These are phyloP conservation scores for Ceratocystiopsis minuta DNA, from an alignment of 2,329 filamentous ascomycete species.

Conservation along the genomic window DNA sequence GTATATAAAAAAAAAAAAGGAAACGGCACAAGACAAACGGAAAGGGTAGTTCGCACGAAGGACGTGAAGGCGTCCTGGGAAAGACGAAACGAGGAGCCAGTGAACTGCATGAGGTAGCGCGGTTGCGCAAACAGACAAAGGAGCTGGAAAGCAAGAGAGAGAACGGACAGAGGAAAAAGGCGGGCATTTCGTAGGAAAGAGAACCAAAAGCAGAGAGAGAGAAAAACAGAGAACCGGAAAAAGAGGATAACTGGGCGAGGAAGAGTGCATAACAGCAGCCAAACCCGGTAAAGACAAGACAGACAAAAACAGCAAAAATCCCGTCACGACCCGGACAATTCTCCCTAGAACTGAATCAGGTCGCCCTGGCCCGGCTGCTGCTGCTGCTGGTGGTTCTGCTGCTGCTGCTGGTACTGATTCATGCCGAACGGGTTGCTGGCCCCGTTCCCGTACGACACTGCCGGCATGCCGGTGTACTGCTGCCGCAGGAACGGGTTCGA, in stretches of 20 bases:
- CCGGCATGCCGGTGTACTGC: constrained; percentile 65
- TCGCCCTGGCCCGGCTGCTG: constrained; percentile 29
- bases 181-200: background rate
- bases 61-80: too few relatives aligned
- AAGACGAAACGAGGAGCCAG: too few relatives aligned
- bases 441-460: constrained; percentile 33
- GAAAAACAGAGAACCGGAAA: constrained; percentile 8
- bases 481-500: constrained; percentile 64
- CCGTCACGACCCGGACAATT: background rate
- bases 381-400: constrained; percentile 33
- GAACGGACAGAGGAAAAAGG: too few relatives aligned
- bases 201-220: constrained; percentile 7
- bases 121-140: too few relatives aligned
- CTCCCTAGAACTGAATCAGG: constrained; percentile 41
- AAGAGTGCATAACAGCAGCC: background rate
- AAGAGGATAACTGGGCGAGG: constrained; percentile 5
- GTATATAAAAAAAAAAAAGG: too few relatives aligned
- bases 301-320: background rate
- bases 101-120: too few relatives aligned
- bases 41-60: too few relatives aligned
- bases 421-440: constrained; percentile 42
- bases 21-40: too few relatives aligned
- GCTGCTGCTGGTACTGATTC: constrained; percentile 33
- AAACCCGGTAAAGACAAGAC: background rate
- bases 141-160: too few relatives aligned